Evolutionary conservation across 495 filamentous ascomycete species (phyloP).

Genomic region (Rusavskia elegans): DNA sequence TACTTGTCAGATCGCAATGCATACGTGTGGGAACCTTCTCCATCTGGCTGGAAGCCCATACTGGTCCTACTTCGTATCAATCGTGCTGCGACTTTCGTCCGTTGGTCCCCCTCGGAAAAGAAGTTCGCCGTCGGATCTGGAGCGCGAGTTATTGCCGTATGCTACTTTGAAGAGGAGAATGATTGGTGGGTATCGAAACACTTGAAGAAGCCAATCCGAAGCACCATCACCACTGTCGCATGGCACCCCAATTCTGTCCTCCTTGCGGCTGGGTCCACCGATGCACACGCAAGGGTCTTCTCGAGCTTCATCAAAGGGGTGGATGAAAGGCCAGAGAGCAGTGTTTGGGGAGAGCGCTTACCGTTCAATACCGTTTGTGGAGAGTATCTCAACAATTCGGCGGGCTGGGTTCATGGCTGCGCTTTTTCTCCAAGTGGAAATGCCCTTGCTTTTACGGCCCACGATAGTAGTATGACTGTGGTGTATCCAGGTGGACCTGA

Average conservation of each 20-base stretch:
- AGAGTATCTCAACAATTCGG: slow-evolving; percentile 86
- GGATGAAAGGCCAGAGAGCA: slow-evolving; percentile 72
- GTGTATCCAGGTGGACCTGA: slow-evolving; percentile 91
- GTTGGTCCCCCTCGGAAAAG: slow-evolving; percentile 91
- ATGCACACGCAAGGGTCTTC: slow-evolving; percentile 94
- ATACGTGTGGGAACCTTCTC: slow-evolving; percentile 89
- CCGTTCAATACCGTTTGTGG: slow-evolving; percentile 98
- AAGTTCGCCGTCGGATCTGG: slow-evolving; percentile 97
- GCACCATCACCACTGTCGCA: slow-evolving; percentile 79
- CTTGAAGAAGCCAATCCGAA: slow-evolving; percentile 93
- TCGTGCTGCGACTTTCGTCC: slow-evolving; percentile 88
- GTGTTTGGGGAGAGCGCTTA: slow-evolving; percentile 83
- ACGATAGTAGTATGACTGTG: slow-evolving; percentile 90
- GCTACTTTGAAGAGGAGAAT: slow-evolving; percentile 97
- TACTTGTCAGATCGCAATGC: slow-evolving; percentile 75
- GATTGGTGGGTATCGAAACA: slow-evolving; percentile 99
- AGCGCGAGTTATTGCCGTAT: slow-evolving; percentile 88
- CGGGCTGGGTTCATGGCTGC: slow-evolving; percentile 88
- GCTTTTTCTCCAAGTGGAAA: slow-evolving; percentile 85
- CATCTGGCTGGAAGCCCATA: slow-evolving; percentile 87
- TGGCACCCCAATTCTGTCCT: slow-evolving; percentile 98
- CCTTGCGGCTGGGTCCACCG: slow-evolving; percentile 82
- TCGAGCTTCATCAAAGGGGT: slow-evolving; percentile 92
- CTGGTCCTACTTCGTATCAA: slow-evolving; percentile 95
- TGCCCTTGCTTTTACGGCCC: slow-evolving; percentile 76